Percentiles rank a stretch among this genome's conserved stretches.
phyloP scores from a whole-genome alignment of 208 protist genomes.

The Leishmania gerbilli region DNA sequence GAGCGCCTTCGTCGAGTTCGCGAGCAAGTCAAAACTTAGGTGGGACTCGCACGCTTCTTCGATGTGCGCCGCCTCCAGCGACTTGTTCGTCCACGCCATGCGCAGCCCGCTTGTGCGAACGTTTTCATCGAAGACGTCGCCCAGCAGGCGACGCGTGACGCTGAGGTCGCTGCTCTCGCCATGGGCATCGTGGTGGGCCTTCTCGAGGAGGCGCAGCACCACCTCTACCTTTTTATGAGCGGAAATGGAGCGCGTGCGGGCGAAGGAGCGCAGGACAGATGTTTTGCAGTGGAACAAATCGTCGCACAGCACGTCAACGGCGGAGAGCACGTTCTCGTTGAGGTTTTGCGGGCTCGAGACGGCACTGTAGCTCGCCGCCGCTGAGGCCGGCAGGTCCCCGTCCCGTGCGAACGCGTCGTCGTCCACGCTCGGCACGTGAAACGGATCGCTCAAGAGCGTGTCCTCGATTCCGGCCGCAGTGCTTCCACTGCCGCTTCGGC shows the following conservation, averaged over 20 bases:
- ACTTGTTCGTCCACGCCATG: conserved; percentile 85
- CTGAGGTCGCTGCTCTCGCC: conserved; percentile 80
- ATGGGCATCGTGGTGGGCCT: conserved; percentile 73
- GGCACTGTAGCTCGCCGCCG: not conserved
- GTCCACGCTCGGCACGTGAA: conserved; percentile 37
- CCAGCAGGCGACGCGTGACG: conserved; percentile 74
- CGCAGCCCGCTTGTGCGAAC: conserved; percentile 86
- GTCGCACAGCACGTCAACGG: conserved; percentile 87
- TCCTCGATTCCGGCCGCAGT: not conserved
- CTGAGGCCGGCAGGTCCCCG: conserved; percentile 21
- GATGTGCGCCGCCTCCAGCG: conserved; percentile 88
- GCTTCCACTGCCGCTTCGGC: not conserved
- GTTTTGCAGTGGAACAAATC: conserved; percentile 89
- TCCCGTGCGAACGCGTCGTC: conserved; percentile 36
- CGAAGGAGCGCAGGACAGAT: conserved; percentile 77
- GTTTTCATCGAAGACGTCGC: conserved; percentile 82
- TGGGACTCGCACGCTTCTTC: conserved; percentile 84
- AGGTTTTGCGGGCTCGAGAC: conserved; percentile 2
- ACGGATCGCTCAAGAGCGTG: conserved; percentile 23
- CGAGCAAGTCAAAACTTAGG: conserved; percentile 75
- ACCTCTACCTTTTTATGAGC: conserved; percentile 64
- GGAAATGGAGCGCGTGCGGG: conserved; percentile 57
- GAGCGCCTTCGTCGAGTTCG: conserved; percentile 73
- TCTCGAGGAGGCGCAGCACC: conserved; percentile 77
- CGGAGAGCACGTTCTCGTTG: conserved; percentile 58